Evolutionary conservation across 2,329 filamentous ascomycete species (phyloP), one percentile per base, ranked within the genome.

Genomic region (Trichoderma guizhouense): DNA sequence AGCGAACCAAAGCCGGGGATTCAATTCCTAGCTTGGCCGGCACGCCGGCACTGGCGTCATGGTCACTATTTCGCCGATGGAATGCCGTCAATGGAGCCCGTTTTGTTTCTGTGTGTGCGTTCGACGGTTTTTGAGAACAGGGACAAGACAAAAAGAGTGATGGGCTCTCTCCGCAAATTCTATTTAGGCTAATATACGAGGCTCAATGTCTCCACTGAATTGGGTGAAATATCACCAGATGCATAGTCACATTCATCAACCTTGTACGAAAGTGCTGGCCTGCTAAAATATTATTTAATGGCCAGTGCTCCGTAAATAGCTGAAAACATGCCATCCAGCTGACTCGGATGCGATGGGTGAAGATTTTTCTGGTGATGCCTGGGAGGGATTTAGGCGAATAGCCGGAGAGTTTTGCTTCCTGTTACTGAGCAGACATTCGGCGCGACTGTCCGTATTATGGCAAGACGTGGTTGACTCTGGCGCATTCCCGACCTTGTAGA

Each of bases 31-130:
- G 67, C 67, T 53, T 61, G n/a, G 57, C 26, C 66, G 66, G 66
- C 18, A 28, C 24, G 39, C 57, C 57, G 67, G 67, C 57, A 69
- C 67, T 62, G 57, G 67, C 57, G 67, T 69, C 67, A 69, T 69
- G 21, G 55, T 47, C 9, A 18, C 30, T 58, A 69, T 62, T 69
- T 69, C 67, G 67, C 67, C 67, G 67, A 69, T 62, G 57, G 67
- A 62, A 69, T 62, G 67, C 67, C 67, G 67, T 57, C 5, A 36
- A 67, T 67, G 64, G 64, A 65, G 65, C 43, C n/a, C 43, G 43
- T 43, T 43, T 43, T 43, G 39, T 51, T 21, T 21, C n/a, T 51
- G 43, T 51, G 43, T 51, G n/a, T 51, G 39, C 15, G 21, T 39
- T 34, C n/a, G 47, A 43, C 28, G 14, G 36, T 26, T 51, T 51